A percentile compares a stretch with the other conserved stretches of the same genome.
phyloP scores from a whole-genome alignment of 2,329 filamentous ascomycete species.

The Neocatenulostroma microsporum region DNA sequence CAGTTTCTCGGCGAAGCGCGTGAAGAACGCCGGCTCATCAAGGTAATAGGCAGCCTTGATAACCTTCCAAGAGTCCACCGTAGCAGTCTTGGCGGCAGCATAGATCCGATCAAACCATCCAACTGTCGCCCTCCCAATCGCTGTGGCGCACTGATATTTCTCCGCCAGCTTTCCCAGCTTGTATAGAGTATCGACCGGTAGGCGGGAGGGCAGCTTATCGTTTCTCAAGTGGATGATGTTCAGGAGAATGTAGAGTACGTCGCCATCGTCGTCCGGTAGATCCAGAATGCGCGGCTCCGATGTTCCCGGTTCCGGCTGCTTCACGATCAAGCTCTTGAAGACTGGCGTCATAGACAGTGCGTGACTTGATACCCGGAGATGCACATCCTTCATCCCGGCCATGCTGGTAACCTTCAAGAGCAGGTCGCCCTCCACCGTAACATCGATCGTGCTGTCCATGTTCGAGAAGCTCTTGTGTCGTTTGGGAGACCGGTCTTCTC shows the following conservation, averaged over 20 bases:
- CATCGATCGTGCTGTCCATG: conserved; percentile 5
- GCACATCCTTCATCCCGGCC: conserved; percentile 9
- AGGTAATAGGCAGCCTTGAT: conserved; percentile 21
- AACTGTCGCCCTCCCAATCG: conserved; percentile 16
- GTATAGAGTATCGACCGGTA: conserved; percentile 16
- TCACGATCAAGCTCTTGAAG: conserved; percentile 14
- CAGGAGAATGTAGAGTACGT: conserved; percentile 19
- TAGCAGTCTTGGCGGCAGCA: conserved; percentile 7
- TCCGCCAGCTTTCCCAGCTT: conserved; percentile 17
- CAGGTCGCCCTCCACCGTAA: conserved; percentile 11
- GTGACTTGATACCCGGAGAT: conserved; percentile 17
- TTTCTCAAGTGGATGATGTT: conserved; percentile 24
- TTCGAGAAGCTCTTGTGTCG: conserved; percentile 5
- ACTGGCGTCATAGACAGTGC: conserved; percentile 16
- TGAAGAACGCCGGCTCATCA: conserved; percentile 24
- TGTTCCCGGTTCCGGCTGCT: not conserved
- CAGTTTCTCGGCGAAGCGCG: conserved; percentile 19
- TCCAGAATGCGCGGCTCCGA: too few relatives aligned
- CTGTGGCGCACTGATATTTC: conserved; percentile 20
- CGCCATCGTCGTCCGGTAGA: conserved; percentile 9
- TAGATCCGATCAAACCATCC: conserved; percentile 25
- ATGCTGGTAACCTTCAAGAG: conserved; percentile 8
- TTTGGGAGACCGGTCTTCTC: conserved; percentile 5
- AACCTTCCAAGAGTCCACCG: conserved; percentile 12
- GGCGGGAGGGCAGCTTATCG: conserved; percentile 18